Evolutionary conservation across 208 protist genomes (phyloP).

Genomic region (Crithidia thermophila): DNA sequence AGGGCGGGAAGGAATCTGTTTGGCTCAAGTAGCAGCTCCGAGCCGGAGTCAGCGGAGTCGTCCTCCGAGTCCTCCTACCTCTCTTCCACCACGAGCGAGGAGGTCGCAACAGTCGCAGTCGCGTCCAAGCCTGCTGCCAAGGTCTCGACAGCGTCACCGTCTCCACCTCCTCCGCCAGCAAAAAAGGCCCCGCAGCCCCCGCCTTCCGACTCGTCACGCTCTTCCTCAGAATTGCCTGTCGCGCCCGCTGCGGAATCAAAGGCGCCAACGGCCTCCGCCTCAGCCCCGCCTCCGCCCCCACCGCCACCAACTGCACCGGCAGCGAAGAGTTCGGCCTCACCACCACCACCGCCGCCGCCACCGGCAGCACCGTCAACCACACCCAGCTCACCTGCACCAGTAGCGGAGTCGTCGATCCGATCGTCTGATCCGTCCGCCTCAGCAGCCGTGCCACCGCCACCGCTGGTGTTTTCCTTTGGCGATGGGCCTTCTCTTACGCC

Average conservation of each 20-base stretch:
- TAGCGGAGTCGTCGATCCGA: neutral
- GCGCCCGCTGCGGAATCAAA: neutral
- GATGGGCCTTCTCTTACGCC: neutral
- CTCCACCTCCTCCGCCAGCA: neutral
- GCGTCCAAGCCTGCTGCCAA: neutral
- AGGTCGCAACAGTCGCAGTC: neutral
- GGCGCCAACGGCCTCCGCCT: neutral
- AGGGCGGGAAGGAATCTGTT: conserved; percentile 1
- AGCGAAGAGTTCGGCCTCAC: neutral
- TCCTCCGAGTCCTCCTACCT: conserved; percentile 4
- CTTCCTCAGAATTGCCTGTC: neutral
- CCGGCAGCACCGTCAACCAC: conserved; percentile 1
- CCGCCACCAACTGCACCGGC: neutral
- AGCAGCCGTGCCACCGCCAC: conserved; percentile 15
- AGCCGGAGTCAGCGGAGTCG: neutral
- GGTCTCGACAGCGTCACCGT: neutral
- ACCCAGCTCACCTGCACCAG: neutral
- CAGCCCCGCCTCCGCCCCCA: neutral
- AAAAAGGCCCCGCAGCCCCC: neutral
- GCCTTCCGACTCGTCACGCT: neutral
- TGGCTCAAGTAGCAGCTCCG: conserved; percentile 10
- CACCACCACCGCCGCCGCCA: conserved; percentile 12
- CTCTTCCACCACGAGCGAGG: conserved; percentile 6
- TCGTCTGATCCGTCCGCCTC: neutral
- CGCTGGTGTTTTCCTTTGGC: conserved; percentile 21